Evolutionary conservation across 2,329 filamentous ascomycete genomes (phyloP).

Genomic region (Microdochium trichocladiopsis): DNA sequence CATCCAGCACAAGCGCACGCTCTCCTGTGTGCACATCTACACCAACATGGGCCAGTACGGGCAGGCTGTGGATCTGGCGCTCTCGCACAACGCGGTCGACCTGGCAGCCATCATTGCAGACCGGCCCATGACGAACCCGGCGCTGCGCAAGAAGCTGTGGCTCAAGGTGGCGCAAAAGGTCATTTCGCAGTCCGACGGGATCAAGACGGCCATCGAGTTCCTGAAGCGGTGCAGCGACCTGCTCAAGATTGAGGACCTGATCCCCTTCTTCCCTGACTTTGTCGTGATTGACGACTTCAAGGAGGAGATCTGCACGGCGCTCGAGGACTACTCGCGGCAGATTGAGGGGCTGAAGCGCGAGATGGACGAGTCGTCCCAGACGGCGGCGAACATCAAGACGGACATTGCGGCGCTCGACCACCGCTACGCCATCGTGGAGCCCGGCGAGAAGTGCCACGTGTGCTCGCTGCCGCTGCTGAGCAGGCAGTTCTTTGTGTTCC

Average conservation of each 20-base stretch:
- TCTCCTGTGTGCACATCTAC: slow-evolving; percentile 96
- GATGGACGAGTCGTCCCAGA: slow-evolving; percentile 91
- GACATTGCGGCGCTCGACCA: slow-evolving; percentile 83
- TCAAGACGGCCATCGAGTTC: slow-evolving; percentile 91
- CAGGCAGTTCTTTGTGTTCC: slow-evolving; percentile 95
- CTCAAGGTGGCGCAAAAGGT: slow-evolving; percentile 91
- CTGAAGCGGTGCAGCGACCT: slow-evolving; percentile 77
- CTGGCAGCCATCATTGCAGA: slow-evolving; percentile 87
- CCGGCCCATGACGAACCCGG: slow-evolving; percentile 68
- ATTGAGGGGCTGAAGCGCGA: slow-evolving; percentile 85
- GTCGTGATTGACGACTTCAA: slow-evolving; percentile 99
- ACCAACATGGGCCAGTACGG: slow-evolving; percentile 92
- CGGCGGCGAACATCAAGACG: slow-evolving; percentile 81
- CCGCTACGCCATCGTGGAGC: slow-evolving; percentile 93
- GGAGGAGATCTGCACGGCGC: slow-evolving; percentile 88
- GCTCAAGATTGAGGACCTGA: slow-evolving; percentile 90
- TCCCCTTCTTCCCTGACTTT: slow-evolving; percentile 98
- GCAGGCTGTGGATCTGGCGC: slow-evolving; percentile 85
- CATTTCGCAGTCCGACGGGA: slow-evolving; percentile 77
- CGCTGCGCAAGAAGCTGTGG: slow-evolving; percentile 90
- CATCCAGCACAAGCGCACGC: slow-evolving; percentile 87
- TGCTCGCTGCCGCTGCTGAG: slow-evolving; percentile 82
- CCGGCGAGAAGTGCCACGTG: slow-evolving; percentile 87
- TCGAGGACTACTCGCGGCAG: slow-evolving; percentile 87
- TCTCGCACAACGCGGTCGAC: slow-evolving; percentile 84